Conservation (phyloP, 2,329 filamentous ascomycete genomes). For the Hymenotorrendiella dingleyae region DNA sequence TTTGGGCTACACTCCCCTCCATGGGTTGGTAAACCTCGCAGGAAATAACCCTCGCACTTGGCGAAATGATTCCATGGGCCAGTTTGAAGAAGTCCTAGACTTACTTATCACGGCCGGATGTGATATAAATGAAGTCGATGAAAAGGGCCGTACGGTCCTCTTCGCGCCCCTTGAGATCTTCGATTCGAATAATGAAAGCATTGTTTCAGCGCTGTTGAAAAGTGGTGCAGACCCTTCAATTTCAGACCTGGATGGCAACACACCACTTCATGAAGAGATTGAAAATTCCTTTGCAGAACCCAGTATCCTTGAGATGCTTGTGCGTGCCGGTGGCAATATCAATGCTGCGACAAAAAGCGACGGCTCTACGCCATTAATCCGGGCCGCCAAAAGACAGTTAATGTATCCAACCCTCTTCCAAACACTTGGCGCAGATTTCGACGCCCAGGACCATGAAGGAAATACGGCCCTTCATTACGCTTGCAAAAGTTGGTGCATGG, state of each 20-base stretch:
- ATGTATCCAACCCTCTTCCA: too few relatives aligned
- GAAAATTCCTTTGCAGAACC: too few relatives aligned
- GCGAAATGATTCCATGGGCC: too few relatives aligned
- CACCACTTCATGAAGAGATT: too few relatives aligned
- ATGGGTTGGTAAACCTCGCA: neutral
- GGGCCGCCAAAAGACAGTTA: too few relatives aligned
- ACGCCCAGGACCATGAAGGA: slow-evolving; percentile 6
- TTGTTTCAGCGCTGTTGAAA: slow-evolving; percentile 4
- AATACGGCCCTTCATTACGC: slow-evolving; percentile 11
- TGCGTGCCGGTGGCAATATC: slow-evolving; percentile 9
- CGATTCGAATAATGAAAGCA: neutral
- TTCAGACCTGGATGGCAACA: slow-evolving; percentile 1
- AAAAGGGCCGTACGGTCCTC: slow-evolving; percentile 10
- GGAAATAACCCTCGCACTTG: neutral
- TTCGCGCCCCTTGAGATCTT: too few relatives aligned
- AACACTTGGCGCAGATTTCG: slow-evolving; percentile 7
- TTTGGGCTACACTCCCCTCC: slow-evolving; percentile 1
- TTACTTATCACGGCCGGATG: slow-evolving; percentile 19
- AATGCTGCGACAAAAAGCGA: slow-evolving; percentile 3
- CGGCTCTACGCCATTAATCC: slow-evolving; percentile 6
- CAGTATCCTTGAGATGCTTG: neutral
- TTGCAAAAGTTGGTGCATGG: too few relatives aligned
- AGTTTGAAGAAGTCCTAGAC: neutral
- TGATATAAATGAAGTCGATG: slow-evolving; percentile 15
- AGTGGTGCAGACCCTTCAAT: neutral